Conservation (phyloP, 768 basidiomycete species). For the Panellus pusillus region DNA sequence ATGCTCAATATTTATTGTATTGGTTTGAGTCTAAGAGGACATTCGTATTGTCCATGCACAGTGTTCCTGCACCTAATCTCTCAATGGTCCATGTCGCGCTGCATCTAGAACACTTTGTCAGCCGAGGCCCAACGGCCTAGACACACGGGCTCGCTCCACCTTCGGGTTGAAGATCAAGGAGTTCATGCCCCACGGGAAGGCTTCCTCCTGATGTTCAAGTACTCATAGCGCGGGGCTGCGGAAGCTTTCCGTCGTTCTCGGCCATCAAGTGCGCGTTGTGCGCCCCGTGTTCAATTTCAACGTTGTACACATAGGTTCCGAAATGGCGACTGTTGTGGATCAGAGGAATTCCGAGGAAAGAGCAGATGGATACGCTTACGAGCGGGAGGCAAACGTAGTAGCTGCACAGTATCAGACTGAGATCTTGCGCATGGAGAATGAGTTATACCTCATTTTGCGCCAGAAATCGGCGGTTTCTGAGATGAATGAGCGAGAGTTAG, state of each 20-base stretch:
- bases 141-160: slow-evolving; percentile 45
- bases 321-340: slow-evolving; percentile 45
- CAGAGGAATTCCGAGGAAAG: background rate
- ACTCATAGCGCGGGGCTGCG: slow-evolving; percentile 73
- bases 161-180: slow-evolving; percentile 78
- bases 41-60: slow-evolving; percentile 12
- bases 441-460: slow-evolving; percentile 77
- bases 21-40: slow-evolving; percentile 7
- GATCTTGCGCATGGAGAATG: slow-evolving; percentile 31
- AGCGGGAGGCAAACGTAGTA: slow-evolving; percentile 70
- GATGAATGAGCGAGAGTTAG: slow-evolving; percentile 7
- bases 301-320: slow-evolving; percentile 55
- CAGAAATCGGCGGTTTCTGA: slow-evolving; percentile 77
- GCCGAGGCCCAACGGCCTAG: background rate
- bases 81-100: slow-evolving; percentile 24
- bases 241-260: slow-evolving; percentile 72
- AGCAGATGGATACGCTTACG: slow-evolving; percentile 49
- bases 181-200: slow-evolving; percentile 86
- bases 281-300: slow-evolving; percentile 62
- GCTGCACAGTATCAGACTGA: slow-evolving; percentile 26
- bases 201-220: slow-evolving; percentile 73
- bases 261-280: slow-evolving; percentile 70
- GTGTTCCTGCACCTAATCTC: slow-evolving; percentile 11
- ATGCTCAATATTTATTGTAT: background rate
- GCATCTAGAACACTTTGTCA: slow-evolving; percentile 8